Evolutionary conservation across 805 yeast genomes (phyloP), one percentile per base, ranked within the genome.

Genomic region (Spathaspora arborariae): DNA sequence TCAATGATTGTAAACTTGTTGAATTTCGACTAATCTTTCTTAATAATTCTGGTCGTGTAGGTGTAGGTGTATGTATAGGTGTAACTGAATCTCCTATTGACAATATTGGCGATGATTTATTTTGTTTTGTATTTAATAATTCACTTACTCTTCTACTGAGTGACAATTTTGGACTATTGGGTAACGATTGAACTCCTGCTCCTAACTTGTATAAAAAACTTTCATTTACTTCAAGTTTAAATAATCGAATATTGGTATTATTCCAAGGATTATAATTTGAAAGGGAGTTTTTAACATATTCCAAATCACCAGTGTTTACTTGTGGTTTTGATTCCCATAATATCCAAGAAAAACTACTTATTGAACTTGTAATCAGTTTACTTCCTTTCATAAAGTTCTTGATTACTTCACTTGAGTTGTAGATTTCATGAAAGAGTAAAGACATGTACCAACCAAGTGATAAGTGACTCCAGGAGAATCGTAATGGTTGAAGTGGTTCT

Each of bases 371-470:
- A 9, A 24, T 9, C 5, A 13, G 27, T 24, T 55, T 62, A 42
- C 59, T 59, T 10, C 54, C 60, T 7, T 65, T 60, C 20, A 56
- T 51, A 47, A 49, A 53, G 7, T 43, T 41, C 34, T 53, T 53
- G 11, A 64, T 60, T 20, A 36, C 49, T 18, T 59, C 62, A 5
- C 48, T 33, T 4, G 66, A 50, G 44, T 59, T 53, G 54, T 73
- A 85, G 0, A 85, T 74, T 26, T 70, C 65, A 1, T 82, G 80
- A 82, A 87, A 85, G 20, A 87, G 56, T 8, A 85, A 67, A 4
- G 85, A 75, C 35, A 76, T 72, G 62, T 87, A 87, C 96, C 96
- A 88, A 0, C 90, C 91, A 20, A 86, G 65, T 0, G 88, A 81
- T 20, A 73, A 57, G 45, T 67, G 67, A 35, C 79, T 75, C 96